Percentiles rank a stretch among this genome's conserved stretches.
Conservation (phyloP, 139 green algal genomes). For the Coelastrella sp. region DNA sequence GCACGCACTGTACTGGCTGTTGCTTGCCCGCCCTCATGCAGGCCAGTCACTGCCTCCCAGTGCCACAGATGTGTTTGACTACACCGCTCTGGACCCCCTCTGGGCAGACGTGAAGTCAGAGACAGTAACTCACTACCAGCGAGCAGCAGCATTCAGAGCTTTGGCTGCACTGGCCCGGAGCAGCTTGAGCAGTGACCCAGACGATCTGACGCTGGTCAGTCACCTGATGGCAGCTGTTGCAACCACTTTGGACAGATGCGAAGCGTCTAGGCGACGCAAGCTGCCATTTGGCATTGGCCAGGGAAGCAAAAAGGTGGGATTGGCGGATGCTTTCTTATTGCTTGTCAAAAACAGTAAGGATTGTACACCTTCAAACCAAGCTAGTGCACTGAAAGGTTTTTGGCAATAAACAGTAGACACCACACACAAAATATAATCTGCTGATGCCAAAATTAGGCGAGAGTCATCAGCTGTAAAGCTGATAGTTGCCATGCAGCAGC, state of each 20-base stretch:
- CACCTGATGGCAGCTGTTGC: slow-evolving; percentile 49
- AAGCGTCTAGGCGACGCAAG: slow-evolving; percentile 4
- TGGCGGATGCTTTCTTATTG: not conserved
- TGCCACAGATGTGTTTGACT: slow-evolving; percentile 38
- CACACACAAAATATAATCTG: too few species aligned
- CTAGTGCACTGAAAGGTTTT: not conserved
- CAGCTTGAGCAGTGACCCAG: slow-evolving; percentile 32
- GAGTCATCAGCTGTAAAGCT: too few species aligned
- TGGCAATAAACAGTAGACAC: not conserved
- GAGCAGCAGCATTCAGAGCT: slow-evolving; percentile 38
- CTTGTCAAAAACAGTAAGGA: not conserved
- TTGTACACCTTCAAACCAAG: too few species aligned
- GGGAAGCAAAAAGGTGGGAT: not conserved
- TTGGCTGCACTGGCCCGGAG: slow-evolving; percentile 39
- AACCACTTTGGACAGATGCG: slow-evolving; percentile 47
- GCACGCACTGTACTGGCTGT: not conserved
- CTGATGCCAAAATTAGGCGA: too few species aligned
- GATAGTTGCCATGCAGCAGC: too few species aligned
- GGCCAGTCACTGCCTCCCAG: slow-evolving; percentile 25
- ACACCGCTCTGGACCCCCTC: slow-evolving; percentile 15
- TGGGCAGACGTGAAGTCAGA: slow-evolving; percentile 26
- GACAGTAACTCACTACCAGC: slow-evolving; percentile 43
- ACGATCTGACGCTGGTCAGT: slow-evolving; percentile 31
- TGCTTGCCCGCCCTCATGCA: not conserved
- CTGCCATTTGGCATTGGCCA: slow-evolving; percentile 15